phyloP scores from a whole-genome alignment of 2,329 filamentous ascomycete genomes.

The Claviceps africana region DNA sequence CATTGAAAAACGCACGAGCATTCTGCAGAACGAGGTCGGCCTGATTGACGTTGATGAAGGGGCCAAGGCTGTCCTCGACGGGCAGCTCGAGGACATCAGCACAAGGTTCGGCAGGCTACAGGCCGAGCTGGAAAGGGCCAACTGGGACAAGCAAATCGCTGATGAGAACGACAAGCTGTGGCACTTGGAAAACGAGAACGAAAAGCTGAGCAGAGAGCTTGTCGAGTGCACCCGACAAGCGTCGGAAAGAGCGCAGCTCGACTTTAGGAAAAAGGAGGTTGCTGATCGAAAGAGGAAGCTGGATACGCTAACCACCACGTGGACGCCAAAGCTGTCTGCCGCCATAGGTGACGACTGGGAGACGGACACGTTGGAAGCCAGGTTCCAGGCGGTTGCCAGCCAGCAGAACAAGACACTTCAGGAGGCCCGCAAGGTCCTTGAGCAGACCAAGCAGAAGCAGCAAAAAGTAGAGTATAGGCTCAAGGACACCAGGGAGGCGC shows the following conservation, averaged over 20 bases:
- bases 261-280: slow-evolving; percentile 69
- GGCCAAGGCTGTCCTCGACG: slow-evolving; percentile 61
- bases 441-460: slow-evolving; percentile 56
- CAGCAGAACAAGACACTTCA: slow-evolving; percentile 42
- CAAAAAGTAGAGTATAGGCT: slow-evolving; percentile 65
- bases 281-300: slow-evolving; percentile 60
- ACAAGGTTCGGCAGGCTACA: slow-evolving; percentile 46
- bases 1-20: slow-evolving; percentile 57
- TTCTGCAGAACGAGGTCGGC: slow-evolving; percentile 54
- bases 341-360: slow-evolving; percentile 55
- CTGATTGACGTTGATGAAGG: slow-evolving; percentile 78
- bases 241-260: slow-evolving; percentile 69
- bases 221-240: slow-evolving; percentile 70
- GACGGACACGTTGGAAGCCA: slow-evolving; percentile 49
- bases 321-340: slow-evolving; percentile 53
- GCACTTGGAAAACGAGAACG: slow-evolving; percentile 56
- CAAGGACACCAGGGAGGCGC: slow-evolving; percentile 47
- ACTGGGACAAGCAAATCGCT: slow-evolving; percentile 59
- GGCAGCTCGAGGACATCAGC: slow-evolving; percentile 56
- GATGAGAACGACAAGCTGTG: slow-evolving; percentile 51
- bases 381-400: slow-evolving; percentile 51
- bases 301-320: slow-evolving; percentile 62
- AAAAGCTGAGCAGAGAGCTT: slow-evolving; percentile 64
- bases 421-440: slow-evolving; percentile 55
- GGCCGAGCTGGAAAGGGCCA: slow-evolving; percentile 45